Conservation (phyloP, 495 filamentous ascomycete genomes). For the Neurospora sp. region DNA sequence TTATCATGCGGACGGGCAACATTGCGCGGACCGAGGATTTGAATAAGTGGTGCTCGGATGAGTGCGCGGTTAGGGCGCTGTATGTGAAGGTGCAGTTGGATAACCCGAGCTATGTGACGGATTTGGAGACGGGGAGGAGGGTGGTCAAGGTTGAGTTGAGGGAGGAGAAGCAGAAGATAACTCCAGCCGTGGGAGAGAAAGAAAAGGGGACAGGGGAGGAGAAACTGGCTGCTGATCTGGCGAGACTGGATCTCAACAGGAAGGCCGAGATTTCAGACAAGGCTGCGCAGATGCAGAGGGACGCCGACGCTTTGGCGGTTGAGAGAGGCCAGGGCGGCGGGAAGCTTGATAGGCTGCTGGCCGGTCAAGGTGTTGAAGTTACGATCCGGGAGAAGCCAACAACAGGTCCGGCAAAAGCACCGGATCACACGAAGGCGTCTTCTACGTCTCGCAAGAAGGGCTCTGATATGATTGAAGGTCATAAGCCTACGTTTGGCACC, state of each 20-base stretch:
- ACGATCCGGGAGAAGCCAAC: slow-evolving; percentile 40
- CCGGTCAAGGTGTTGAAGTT: slow-evolving; percentile 18
- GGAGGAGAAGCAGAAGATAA: slow-evolving; percentile 14
- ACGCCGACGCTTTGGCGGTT: slow-evolving; percentile 36
- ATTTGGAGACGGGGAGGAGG: slow-evolving; percentile 14
- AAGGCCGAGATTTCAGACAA: slow-evolving; percentile 6
- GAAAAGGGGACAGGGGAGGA: not conserved
- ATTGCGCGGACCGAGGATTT: slow-evolving; percentile 51
- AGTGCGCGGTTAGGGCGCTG: slow-evolving; percentile 66
- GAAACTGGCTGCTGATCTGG: not conserved
- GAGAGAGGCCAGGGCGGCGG: slow-evolving; percentile 41
- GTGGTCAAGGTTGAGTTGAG: slow-evolving; percentile 31
- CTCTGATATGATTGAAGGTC: slow-evolving; percentile 36
- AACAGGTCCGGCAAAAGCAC: slow-evolving; percentile 21
- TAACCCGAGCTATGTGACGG: slow-evolving; percentile 16
- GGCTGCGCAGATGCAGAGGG: slow-evolving; percentile 17
- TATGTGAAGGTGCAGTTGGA: slow-evolving; percentile 80
- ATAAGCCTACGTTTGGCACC: slow-evolving; percentile 27
- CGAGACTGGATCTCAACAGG: slow-evolving; percentile 8
- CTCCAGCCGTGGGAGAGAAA: no score
- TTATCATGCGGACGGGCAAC: slow-evolving; percentile 1
- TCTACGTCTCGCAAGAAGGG: not conserved
- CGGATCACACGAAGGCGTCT: slow-evolving; percentile 5
- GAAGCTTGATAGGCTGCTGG: not conserved
- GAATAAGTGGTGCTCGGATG: slow-evolving; percentile 80